Evolutionary conservation across 176 grass and related monocot species (phyloP), one percentile per base, ranked within the genome.

Genomic region (Musa acuminata): DNA sequence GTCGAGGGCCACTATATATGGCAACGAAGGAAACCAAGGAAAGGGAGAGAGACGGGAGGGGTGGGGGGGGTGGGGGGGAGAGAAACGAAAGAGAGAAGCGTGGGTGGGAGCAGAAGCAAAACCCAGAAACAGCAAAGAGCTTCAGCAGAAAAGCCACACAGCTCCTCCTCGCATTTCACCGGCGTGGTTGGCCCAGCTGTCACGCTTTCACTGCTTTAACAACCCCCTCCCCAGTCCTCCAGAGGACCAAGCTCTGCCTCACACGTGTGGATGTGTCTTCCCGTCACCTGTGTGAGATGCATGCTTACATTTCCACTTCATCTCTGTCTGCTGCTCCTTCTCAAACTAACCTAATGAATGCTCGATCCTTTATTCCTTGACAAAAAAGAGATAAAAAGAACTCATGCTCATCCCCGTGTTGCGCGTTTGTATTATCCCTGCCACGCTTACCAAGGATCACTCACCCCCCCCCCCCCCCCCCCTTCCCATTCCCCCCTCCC

Each of bases 201-300:
- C 13, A 26, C 19, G 22, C 49, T 73, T 26, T 55, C 57, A 62
- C 57, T 19, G 14, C 57, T 62, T 62, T 62, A 62, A 62, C 57
- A 62, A 62, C 57, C 57, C 20, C 57, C 57, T 60, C 57, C 57
- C 14, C 57, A 13, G 17, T 8, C 20, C 20, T 17, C 14, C 57
- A 19, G 57, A 14, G 57, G 57, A 62, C 57, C 57, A 4, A 62
- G 51, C 51, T 24, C 35, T 26, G 51, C 9, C 7, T 24, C 71
- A n/a, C 71, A 55, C 71, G 71, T 73, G 71, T 53, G 71, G 51
- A 43, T 43, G 51, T 55, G 71, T 73, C 71, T 54, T 73, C 71
- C 54, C 52, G 13, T 26, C 50, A 21, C 71, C 51, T 53, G 51
- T 53, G 51, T 13, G n/a, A 53, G 13, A 26, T 16, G 24, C 71